These are phyloP conservation scores for Blastomyces emzantsi DNA, from an alignment of 2,329 filamentous ascomycete genomes.

Conservation along the genomic window DNA sequence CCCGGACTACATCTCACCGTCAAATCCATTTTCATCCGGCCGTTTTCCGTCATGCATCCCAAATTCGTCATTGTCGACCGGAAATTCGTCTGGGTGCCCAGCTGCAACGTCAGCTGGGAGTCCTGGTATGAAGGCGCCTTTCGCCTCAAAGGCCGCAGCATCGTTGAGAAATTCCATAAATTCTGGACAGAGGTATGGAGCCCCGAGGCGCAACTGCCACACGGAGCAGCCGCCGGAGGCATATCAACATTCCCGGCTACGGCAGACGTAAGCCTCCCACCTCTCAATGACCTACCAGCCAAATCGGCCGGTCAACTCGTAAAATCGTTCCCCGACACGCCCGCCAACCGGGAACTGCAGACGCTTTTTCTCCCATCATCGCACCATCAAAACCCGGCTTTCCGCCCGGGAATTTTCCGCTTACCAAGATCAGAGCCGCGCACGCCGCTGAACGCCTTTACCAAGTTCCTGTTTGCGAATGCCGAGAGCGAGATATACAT, in stretches of 20 bases:
- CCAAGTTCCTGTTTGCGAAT: conserved; percentile 52
- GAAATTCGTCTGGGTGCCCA: conserved; percentile 57
- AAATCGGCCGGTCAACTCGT: neutral
- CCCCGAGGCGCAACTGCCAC: neutral
- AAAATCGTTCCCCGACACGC: neutral
- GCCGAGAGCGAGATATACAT: conserved; percentile 56
- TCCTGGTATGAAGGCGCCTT: conserved; percentile 76
- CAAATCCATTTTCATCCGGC: conserved; percentile 70
- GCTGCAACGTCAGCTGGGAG: conserved; percentile 81
- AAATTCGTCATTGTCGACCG: conserved; percentile 73
- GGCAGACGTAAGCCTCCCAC: neutral
- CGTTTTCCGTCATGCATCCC: conserved; percentile 79
- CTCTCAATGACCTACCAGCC: neutral
- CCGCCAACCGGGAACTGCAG: neutral
- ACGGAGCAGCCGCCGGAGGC: too few species aligned
- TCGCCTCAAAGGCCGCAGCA: conserved; percentile 49
- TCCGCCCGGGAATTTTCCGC: conserved; percentile 41
- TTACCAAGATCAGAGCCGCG: conserved; percentile 43
- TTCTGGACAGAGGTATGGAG: conserved; percentile 65
- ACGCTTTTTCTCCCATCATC: conserved; percentile 61
- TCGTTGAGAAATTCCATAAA: conserved; percentile 52
- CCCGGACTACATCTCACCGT: conserved; percentile 58
- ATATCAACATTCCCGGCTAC: neutral
- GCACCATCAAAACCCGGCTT: conserved; percentile 60
- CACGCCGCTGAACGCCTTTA: conserved; percentile 59